Percentiles rank a stretch among this genome's conserved stretches.
These are phyloP conservation scores for Globisporangium spiculum DNA, from an alignment of 352 stramenopile species.

Conservation along the genomic window DNA sequence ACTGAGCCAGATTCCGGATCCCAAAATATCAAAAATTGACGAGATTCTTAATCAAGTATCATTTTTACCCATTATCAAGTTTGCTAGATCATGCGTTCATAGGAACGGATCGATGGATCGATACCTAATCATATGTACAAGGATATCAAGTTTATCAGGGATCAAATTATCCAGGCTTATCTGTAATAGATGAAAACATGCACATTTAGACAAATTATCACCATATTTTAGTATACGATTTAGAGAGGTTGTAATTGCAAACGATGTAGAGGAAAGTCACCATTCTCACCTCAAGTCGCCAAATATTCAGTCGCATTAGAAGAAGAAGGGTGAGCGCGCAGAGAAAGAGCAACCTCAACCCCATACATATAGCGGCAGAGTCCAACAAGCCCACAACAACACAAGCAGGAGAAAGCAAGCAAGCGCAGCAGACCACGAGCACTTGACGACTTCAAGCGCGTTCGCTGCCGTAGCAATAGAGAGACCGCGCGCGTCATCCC, in stretches of 20 bases:
- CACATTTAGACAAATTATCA: too few species aligned
- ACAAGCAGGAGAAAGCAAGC: background rate
- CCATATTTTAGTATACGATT: too few species aligned
- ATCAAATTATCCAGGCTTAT: slow-evolving; percentile 2
- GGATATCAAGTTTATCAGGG: slow-evolving; percentile 2
- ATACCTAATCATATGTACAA: background rate
- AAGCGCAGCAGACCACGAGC: background rate
- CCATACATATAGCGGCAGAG: background rate
- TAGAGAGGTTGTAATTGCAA: too few species aligned
- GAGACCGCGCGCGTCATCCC: background rate
- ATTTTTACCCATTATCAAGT: slow-evolving; percentile 3
- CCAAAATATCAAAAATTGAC: background rate
- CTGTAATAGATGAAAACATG: background rate
- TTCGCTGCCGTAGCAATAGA: background rate
- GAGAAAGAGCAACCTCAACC: background rate
- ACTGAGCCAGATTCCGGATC: background rate
- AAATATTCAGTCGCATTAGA: background rate
- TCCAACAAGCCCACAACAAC: background rate
- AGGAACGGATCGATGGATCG: background rate
- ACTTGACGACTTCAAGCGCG: background rate
- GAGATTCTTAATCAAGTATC: background rate
- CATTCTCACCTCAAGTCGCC: too few species aligned
- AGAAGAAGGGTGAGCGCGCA: too few species aligned
- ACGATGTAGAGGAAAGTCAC: too few species aligned
- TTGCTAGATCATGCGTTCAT: background rate